Conservation (phyloP, 352 stramenopile species). For the Phytophthora macrochlamydospora region DNA sequence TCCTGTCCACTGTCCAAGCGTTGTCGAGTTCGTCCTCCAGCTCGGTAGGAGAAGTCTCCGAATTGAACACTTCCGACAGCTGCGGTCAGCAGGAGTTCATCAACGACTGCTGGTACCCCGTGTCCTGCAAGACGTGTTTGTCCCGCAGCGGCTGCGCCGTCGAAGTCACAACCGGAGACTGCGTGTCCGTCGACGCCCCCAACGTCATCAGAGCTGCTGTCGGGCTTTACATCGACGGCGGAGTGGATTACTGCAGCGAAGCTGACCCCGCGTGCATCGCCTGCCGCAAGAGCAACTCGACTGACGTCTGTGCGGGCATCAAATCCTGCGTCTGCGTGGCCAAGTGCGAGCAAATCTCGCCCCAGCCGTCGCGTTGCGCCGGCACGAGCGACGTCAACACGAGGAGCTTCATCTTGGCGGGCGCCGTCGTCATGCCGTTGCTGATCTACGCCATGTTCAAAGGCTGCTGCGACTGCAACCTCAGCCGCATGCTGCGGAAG, state of each 20-base stretch:
- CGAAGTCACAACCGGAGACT: conserved; percentile 18
- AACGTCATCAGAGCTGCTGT: conserved; percentile 3
- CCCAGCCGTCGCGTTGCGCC: conserved; percentile 15
- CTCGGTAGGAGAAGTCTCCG: conserved; percentile 4
- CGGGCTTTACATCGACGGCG: conserved; percentile 15
- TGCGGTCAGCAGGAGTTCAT: conserved; percentile 25
- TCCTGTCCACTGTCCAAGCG: conserved; percentile 11
- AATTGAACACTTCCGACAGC: conserved; percentile 14
- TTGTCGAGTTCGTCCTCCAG: conserved; percentile 19
- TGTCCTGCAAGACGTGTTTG: conserved; percentile 22
- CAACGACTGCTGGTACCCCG: conserved; percentile 27
- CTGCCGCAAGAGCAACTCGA: conserved; percentile 13
- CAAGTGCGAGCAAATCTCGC: conserved; percentile 26
- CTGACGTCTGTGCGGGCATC: conserved; percentile 15
- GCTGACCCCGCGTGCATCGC: conserved; percentile 22
- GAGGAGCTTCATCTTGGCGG: conserved; percentile 10
- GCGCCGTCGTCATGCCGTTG: conserved; percentile 19
- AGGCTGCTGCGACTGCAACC: conserved; percentile 12
- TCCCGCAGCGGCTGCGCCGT: conserved; percentile 16
- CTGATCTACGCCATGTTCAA: conserved; percentile 23
- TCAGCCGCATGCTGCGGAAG: conserved; percentile 7
- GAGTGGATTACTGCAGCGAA: conserved; percentile 19
- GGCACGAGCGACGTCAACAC: neutral
- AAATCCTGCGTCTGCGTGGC: conserved; percentile 20
- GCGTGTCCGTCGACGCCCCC: conserved; percentile 2